Evolutionary conservation across 345 rosid species (phyloP), one percentile per base, ranked within the genome.

Genomic region (Hibiscus trionum): DNA sequence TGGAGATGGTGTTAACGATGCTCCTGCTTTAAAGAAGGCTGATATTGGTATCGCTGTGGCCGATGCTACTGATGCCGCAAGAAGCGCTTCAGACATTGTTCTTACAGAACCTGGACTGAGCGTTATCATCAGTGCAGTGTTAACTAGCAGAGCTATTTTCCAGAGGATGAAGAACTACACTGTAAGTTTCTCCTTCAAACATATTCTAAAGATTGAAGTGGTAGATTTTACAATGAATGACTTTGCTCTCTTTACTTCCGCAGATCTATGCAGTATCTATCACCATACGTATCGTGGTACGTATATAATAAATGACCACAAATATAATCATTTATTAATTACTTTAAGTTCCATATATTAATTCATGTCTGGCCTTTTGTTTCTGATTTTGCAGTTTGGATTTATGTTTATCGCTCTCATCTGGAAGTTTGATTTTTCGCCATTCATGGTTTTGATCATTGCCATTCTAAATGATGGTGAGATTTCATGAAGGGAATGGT

Each of bases 141-240:
- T 93, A 37, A 93, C 98, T 1, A 89, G 96, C 77, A 83, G 98
- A 77, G 89, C 93, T 60, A 91, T 93, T 42, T 93, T 93, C 84
- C 97, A 93, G 75, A 87, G 98, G 80, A 93, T 93, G 98, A 93
- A 93, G 80, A 93, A 93, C 83, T 93, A 93, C 78, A 91, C 96
- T 0, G 96, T 90, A 61, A 75, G 87, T 76, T 52, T 11, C 50
- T 67, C 69, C 16, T 49, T 60, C 15, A 47, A 47, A 7, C 49
- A 3, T 21, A 17, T 14, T 26, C 14, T 46, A 12, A 14, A 21
- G 47, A 59, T 15, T 7, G 5, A 19, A 26, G 6, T 10, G 2
- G 31, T 29, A 6, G 24, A 11, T 29, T 4, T 33, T 63, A 5
- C 67, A 24, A 9, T 35, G 42, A 67, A 61, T 71, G 19, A 42